These are phyloP conservation scores for Sclerotinia subarctica DNA, from an alignment of 2,329 filamentous ascomycete species.

Conservation along the genomic window DNA sequence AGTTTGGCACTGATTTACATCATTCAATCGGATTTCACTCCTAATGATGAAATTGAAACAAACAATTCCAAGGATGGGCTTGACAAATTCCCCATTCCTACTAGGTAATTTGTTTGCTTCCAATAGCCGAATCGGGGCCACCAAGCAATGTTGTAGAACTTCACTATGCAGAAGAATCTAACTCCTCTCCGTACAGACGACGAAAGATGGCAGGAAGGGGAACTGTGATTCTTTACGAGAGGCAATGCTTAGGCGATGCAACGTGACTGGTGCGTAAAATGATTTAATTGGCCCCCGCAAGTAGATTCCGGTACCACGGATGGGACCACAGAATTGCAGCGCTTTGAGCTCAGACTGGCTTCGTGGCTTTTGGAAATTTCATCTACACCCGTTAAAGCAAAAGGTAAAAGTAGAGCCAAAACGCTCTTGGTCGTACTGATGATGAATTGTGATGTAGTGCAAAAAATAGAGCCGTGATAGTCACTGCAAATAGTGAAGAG, in stretches of 20 bases:
- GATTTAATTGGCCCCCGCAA: conserved; percentile 4
- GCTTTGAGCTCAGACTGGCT: not conserved
- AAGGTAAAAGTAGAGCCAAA: not conserved
- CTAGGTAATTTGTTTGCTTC: conserved; percentile 11
- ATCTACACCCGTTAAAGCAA: not conserved
- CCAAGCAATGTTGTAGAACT: conserved; percentile 19
- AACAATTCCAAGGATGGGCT: conserved; percentile 5
- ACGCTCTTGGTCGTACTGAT: conserved; percentile 1
- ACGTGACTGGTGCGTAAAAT: not conserved
- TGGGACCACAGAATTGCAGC: conserved; percentile 1
- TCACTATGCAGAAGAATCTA: conserved; percentile 1
- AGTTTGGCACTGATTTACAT: conserved; percentile 10
- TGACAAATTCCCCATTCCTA: not conserved
- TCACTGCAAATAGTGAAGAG: not conserved
- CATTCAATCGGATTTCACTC: conserved; percentile 6
- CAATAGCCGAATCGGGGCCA: not conserved
- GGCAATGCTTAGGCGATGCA: not conserved
- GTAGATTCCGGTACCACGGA: not conserved
- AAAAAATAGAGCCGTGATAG: conserved; percentile 5
- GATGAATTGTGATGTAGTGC: conserved; percentile 12
- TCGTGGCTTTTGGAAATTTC: conserved; percentile 2
- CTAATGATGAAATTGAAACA: not conserved
- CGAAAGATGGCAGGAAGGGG: not conserved
- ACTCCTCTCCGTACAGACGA: not conserved
- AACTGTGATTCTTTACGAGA: conserved; percentile 1